phyloP scores from a whole-genome alignment of 2,329 filamentous ascomycete species.

The Colletotrichum spaethianum region DNA sequence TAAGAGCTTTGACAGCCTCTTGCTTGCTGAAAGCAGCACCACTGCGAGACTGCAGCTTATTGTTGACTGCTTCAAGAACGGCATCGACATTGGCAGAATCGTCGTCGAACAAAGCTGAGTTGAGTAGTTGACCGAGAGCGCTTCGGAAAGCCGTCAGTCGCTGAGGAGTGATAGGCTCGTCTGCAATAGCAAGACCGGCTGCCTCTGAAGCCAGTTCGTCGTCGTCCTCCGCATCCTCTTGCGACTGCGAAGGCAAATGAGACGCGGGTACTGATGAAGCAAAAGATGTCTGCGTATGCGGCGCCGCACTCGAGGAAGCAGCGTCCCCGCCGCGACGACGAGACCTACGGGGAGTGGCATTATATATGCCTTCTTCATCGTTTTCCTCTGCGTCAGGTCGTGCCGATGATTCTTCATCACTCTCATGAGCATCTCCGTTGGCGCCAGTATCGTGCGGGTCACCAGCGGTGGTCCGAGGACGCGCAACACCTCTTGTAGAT shows the following conservation, averaged over 20 bases:
- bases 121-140: slow-evolving; percentile 86
- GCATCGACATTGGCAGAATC: slow-evolving; percentile 84
- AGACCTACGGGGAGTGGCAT: slow-evolving; percentile 59
- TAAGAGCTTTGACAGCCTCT: slow-evolving; percentile 84
- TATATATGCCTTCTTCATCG: slow-evolving; percentile 63
- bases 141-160: slow-evolving; percentile 83
- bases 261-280: slow-evolving; percentile 86
- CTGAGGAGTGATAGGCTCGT: slow-evolving; percentile 68
- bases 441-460: slow-evolving; percentile 45
- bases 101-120: slow-evolving; percentile 86
- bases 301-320: slow-evolving; percentile 54
- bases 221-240: slow-evolving; percentile 60
- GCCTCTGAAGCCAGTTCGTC: slow-evolving; percentile 60
- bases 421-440: slow-evolving; percentile 59
- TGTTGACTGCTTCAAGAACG: slow-evolving; percentile 86
- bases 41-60: slow-evolving; percentile 67
- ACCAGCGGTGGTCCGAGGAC: slow-evolving; percentile 49
- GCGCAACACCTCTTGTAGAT: slow-evolving; percentile 50
- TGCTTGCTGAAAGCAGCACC: slow-evolving; percentile 75
- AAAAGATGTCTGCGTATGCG: slow-evolving; percentile 72
- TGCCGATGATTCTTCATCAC: slow-evolving; percentile 60
- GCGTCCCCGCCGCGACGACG: slow-evolving; percentile 50
- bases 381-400: slow-evolving; percentile 46
- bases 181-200: slow-evolving; percentile 58
- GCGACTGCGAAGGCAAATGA: slow-evolving; percentile 68